Evolutionary conservation across 2,329 filamentous ascomycete species (phyloP).

Genomic region (Sporothrix euskadiensis): DNA sequence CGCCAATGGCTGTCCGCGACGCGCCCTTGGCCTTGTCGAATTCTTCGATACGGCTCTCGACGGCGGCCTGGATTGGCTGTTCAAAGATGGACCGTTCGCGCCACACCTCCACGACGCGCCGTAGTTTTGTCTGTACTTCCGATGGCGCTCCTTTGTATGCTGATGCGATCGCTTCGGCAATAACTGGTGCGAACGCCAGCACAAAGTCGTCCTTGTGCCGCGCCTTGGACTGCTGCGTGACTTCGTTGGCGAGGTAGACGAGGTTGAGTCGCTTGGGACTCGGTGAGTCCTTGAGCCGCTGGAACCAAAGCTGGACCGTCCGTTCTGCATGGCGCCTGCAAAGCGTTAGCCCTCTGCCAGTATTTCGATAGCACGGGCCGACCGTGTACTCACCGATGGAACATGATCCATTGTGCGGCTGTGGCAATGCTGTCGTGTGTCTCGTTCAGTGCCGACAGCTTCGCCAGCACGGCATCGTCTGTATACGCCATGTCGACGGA

Average conservation of each 20-base stretch:
- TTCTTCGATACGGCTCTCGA: slow-evolving; percentile 75
- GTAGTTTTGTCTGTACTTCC: slow-evolving; percentile 84
- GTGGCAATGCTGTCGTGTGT: slow-evolving; percentile 96
- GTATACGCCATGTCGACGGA: slow-evolving; percentile 75
- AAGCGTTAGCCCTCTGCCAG: background rate
- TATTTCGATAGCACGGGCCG: background rate
- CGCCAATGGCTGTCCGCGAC: slow-evolving; percentile 53
- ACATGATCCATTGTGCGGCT: slow-evolving; percentile 99
- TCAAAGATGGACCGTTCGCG: slow-evolving; percentile 84
- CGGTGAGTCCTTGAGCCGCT: slow-evolving; percentile 82
- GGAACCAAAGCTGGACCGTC: slow-evolving; percentile 88
- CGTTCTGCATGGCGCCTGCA: slow-evolving; percentile 84
- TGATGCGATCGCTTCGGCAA: slow-evolving; percentile 84
- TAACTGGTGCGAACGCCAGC: slow-evolving; percentile 83
- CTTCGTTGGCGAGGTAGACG: slow-evolving; percentile 95
- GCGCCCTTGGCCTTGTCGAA: slow-evolving; percentile 61
- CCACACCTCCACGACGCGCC: slow-evolving; percentile 93
- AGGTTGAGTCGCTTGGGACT: slow-evolving; percentile 85
- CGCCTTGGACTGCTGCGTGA: slow-evolving; percentile 93
- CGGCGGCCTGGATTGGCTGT: slow-evolving; percentile 70
- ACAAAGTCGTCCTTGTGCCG: slow-evolving; percentile 91
- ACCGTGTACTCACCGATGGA: slow-evolving; percentile 72
- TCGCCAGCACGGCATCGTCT: slow-evolving; percentile 91
- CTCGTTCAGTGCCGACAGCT: slow-evolving; percentile 93
- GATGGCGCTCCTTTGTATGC: slow-evolving; percentile 87